Evolutionary conservation across 306 rosid species (phyloP).

Genomic region (Calophaca sinica): DNA sequence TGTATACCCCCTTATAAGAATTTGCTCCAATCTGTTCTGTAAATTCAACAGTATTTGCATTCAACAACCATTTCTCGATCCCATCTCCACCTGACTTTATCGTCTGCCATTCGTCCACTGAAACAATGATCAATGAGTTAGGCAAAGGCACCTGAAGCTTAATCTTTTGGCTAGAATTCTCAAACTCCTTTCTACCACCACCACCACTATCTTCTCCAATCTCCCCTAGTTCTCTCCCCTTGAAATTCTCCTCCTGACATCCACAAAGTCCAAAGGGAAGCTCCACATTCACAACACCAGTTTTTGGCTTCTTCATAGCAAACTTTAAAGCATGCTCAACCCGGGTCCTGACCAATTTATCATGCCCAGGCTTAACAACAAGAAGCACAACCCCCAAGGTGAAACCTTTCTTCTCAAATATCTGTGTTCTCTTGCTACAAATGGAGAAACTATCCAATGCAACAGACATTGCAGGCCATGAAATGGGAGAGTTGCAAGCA

Average conservation of each 20-base stretch:
- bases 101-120: conserved; percentile 96
- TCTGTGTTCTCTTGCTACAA: conserved; percentile 85
- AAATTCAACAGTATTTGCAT: conserved; percentile 79
- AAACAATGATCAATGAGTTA: conserved; percentile 65
- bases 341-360: conserved; percentile 63
- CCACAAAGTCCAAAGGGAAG: conserved; percentile 96
- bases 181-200: conserved; percentile 60
- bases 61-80: conserved; percentile 81
- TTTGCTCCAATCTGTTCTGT: conserved; percentile 76
- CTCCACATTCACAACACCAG: conserved; percentile 76
- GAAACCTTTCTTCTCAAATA: conserved; percentile 87
- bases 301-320: conserved; percentile 75
- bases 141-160: conserved; percentile 78
- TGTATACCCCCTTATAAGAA: conserved; percentile 81
- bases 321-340: conserved; percentile 79
- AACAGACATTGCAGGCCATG: conserved; percentile 82
- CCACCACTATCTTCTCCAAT: conserved; percentile 70
- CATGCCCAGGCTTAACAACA: conserved; percentile 69
- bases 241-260: conserved; percentile 87
- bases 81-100: conserved; percentile 70
- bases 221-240: conserved; percentile 72
- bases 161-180: conserved; percentile 61
- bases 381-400: conserved; percentile 80
- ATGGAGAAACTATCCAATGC: conserved; percentile 74
- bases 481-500: conserved; percentile 83